phyloP scores from a whole-genome alignment of 805 yeast species.

The Candida hungchunana region DNA sequence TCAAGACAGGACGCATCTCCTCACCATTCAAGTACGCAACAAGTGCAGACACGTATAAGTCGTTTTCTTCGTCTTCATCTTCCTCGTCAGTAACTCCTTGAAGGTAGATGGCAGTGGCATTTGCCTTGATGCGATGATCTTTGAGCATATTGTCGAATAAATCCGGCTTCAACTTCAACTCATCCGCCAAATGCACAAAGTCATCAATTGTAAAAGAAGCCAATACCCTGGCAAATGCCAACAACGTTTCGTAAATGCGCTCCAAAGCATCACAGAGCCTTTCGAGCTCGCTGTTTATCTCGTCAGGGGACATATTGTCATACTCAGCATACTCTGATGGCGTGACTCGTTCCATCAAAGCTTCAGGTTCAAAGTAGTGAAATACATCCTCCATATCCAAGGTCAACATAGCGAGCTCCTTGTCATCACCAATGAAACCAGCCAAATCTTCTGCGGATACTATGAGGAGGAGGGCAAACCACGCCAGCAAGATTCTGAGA shows the following conservation, averaged over 20 bases:
- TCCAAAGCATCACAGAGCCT: conserved; percentile 13
- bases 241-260: conserved; percentile 12
- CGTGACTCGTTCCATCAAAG: conserved; percentile 12
- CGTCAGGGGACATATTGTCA: conserved; percentile 10
- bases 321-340: conserved; percentile 8
- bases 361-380: conserved; percentile 13
- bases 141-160: conserved; percentile 4
- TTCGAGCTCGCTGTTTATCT: conserved; percentile 12
- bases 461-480: neutral
- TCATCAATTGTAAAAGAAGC: conserved; percentile 15
- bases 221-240: conserved; percentile 14
- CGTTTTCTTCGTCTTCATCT: conserved; percentile 2
- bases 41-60: neutral
- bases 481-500: conserved; percentile 1
- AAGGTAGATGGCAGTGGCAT: neutral
- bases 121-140: conserved; percentile 5
- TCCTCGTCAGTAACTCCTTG: conserved; percentile 1
- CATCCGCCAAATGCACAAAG: conserved; percentile 15
- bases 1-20: no score
- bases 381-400: conserved; percentile 13
- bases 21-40: conserved; percentile 5
- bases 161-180: conserved; percentile 3
- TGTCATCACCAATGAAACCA: conserved; percentile 14
- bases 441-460: conserved; percentile 4
- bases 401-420: conserved; percentile 12